phyloP scores from a whole-genome alignment of 495 filamentous ascomycete genomes.

The Aspergillus nanangensis region DNA sequence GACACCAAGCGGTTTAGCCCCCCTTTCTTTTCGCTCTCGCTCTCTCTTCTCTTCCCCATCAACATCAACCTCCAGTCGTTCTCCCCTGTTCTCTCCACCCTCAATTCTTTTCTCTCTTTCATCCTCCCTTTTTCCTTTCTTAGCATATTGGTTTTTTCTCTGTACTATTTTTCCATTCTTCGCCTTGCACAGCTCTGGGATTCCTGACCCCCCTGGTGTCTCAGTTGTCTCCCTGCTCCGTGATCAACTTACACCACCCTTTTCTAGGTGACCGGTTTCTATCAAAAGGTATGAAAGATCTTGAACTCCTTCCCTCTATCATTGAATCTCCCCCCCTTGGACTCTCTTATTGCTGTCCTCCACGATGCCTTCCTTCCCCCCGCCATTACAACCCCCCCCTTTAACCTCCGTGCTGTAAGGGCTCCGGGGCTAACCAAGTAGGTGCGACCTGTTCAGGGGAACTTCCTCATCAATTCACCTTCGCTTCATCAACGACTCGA shows the following conservation, averaged over 20 bases:
- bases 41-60: slow-evolving; percentile 15
- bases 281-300: slow-evolving; percentile 13
- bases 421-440: slow-evolving; percentile 19
- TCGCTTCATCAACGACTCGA: slow-evolving; percentile 20
- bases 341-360: slow-evolving; percentile 9
- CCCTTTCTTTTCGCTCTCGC: slow-evolving; percentile 12
- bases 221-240: slow-evolving; percentile 13
- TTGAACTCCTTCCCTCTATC: slow-evolving; percentile 1
- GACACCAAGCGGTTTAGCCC: too few relatives aligned
- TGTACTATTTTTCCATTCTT: slow-evolving; percentile 12
- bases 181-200: slow-evolving; percentile 5
- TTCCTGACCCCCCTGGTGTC: slow-evolving; percentile 12
- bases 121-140: slow-evolving; percentile 17
- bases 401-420: slow-evolving; percentile 16
- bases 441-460: slow-evolving; percentile 29
- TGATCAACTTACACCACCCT: slow-evolving; percentile 14
- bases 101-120: slow-evolving; percentile 23
- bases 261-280: slow-evolving; percentile 1
- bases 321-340: slow-evolving; percentile 7
- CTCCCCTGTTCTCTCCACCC: slow-evolving; percentile 17
- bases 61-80: slow-evolving; percentile 22
- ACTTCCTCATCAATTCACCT: slow-evolving; percentile 18
- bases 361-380: slow-evolving; percentile 2
- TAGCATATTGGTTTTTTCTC: slow-evolving; percentile 4
- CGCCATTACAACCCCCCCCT: slow-evolving; percentile 1